Conservation (phyloP, 495 filamentous ascomycete genomes). For the Neurospora sp. region DNA sequence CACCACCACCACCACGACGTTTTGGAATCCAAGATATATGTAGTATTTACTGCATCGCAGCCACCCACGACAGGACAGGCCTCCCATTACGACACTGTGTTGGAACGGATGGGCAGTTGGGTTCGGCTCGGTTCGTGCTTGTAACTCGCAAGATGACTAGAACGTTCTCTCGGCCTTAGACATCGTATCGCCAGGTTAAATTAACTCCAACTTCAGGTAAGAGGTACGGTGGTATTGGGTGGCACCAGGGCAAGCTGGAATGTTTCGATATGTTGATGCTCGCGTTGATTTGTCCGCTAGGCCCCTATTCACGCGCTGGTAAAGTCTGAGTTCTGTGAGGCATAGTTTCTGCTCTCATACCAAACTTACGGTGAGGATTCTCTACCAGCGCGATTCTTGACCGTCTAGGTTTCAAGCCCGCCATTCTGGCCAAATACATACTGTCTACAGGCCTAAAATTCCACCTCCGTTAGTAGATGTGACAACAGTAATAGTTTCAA, state of each 20-base stretch:
- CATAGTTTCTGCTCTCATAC: neutral
- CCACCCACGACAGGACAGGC: neutral
- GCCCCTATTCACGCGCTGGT: neutral
- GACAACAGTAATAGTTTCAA: neutral
- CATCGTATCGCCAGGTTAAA: neutral
- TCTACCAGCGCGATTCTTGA: neutral
- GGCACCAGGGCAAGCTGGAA: neutral
- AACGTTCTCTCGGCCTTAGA: neutral
- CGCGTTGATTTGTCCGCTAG: neutral
- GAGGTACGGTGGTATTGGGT: neutral
- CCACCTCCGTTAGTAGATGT: neutral
- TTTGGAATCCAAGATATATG: neutral
- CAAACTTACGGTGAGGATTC: neutral
- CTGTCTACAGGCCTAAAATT: slow-evolving; percentile 35
- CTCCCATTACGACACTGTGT: neutral
- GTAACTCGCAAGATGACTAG: neutral
- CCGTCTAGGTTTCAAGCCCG: slow-evolving; percentile 1
- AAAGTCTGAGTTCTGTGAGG: neutral
- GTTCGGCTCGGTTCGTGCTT: neutral
- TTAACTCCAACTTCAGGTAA: neutral
- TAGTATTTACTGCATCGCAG: neutral
- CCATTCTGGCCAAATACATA: slow-evolving; percentile 30
- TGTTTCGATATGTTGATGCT: neutral
- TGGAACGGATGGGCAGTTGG: neutral
- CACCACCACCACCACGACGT: neutral